Percentiles rank a stretch among this genome's conserved stretches.
Evolutionary conservation across 176 grass and related monocot species (phyloP).

Genomic region (Elaeis guineensis): DNA sequence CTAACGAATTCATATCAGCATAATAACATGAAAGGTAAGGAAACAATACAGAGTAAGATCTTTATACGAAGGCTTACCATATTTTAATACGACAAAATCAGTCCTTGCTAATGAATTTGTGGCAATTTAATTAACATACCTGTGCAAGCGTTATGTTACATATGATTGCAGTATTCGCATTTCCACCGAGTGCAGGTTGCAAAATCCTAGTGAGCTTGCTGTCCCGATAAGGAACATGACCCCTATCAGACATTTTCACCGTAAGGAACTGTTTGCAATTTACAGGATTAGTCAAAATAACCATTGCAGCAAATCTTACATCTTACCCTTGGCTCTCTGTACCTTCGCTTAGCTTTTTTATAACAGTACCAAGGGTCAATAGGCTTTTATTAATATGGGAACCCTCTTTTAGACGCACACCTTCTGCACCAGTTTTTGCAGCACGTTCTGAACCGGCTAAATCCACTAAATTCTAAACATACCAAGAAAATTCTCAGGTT

Average conservation of each 20-base stretch:
- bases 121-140: constrained; percentile 19
- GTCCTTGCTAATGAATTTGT: no score
- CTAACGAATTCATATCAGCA: no score
- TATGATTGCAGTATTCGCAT: constrained; percentile 92
- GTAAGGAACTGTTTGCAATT: background rate
- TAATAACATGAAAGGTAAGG: no score
- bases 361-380: constrained; percentile 83
- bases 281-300: background rate
- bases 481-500: no score
- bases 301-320: background rate
- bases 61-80: no score
- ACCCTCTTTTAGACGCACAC: constrained; percentile 86
- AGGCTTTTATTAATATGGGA: constrained; percentile 98
- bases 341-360: constrained; percentile 94
- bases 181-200: constrained; percentile 85
- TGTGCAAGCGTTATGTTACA: constrained; percentile 96
- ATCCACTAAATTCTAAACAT: constrained; percentile 77
- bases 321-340: constrained; percentile 78
- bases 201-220: constrained; percentile 92
- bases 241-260: constrained; percentile 27
- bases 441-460: constrained; percentile 95
- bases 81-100: no score
- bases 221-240: constrained; percentile 88
- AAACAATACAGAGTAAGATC: no score
- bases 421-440: constrained; percentile 94